phyloP scores from a whole-genome alignment of 306 rosid species.

The Castanea mollissima region DNA sequence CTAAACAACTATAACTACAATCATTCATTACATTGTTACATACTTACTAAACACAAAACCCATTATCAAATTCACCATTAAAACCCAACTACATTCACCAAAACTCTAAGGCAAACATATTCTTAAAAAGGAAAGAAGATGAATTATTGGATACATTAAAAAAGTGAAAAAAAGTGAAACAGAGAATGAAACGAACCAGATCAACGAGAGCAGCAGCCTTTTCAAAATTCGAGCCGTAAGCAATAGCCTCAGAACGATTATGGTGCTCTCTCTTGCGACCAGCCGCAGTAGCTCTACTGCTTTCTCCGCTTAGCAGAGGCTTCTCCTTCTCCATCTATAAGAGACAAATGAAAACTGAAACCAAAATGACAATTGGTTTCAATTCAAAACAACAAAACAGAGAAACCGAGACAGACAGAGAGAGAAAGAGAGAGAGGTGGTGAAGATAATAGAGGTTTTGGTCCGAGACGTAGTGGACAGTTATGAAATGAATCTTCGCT shows the following conservation, averaged over 20 bases:
- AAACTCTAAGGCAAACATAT: not conserved
- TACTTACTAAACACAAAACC: not conserved
- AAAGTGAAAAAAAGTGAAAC: not conserved
- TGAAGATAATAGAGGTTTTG: too few species aligned
- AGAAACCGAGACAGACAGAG: too few species aligned
- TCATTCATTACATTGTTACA: not conserved
- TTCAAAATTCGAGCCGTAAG: conserved; percentile 61
- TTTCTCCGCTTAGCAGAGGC: conserved; percentile 59
- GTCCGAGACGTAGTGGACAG: too few species aligned
- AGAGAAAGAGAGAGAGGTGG: too few species aligned
- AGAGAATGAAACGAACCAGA: conserved; percentile 54
- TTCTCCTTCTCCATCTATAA: conserved; percentile 55
- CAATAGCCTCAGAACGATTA: conserved; percentile 61
- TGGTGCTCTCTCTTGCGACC: not conserved
- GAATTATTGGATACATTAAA: too few species aligned
- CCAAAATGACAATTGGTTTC: too few species aligned
- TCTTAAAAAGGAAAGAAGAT: not conserved
- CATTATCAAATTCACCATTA: not conserved
- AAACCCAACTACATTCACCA: not conserved
- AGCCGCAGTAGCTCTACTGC: conserved; percentile 32
- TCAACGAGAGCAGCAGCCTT: conserved; percentile 91
- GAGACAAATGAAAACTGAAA: not conserved
- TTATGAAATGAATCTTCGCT: too few species aligned
- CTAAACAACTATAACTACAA: not conserved
- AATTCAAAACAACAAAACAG: too few species aligned